Evolutionary conservation across 2,329 filamentous ascomycete genomes (phyloP).

Genomic region (Elsinoe necatrix): DNA sequence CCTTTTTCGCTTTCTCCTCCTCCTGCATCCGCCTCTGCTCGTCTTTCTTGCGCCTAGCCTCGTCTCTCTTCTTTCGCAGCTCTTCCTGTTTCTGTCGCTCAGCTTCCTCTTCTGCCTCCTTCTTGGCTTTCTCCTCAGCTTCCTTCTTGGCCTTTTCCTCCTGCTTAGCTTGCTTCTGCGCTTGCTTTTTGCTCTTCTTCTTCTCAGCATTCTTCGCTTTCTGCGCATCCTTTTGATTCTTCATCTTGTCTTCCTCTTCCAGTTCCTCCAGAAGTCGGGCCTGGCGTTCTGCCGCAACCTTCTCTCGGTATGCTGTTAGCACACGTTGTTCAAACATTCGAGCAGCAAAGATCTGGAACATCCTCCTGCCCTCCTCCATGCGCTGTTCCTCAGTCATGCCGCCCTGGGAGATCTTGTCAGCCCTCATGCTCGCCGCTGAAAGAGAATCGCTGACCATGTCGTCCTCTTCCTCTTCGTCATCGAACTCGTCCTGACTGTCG

Average conservation of each 20-base stretch:
- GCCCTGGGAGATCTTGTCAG: slow-evolving; percentile 50
- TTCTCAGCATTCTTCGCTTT: slow-evolving; percentile 91
- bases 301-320: slow-evolving; percentile 93
- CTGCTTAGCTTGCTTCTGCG: slow-evolving; percentile 80
- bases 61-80: slow-evolving; percentile 71
- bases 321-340: slow-evolving; percentile 99
- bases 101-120: slow-evolving; percentile 63
- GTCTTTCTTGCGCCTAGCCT: slow-evolving; percentile 85
- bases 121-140: slow-evolving; percentile 80
- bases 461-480: slow-evolving; percentile 54
- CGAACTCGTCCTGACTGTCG: slow-evolving; percentile 55
- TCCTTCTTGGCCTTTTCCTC: slow-evolving; percentile 85
- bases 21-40: slow-evolving; percentile 84
- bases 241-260: slow-evolving; percentile 70
- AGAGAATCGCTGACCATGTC: slow-evolving; percentile 45
- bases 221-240: slow-evolving; percentile 77
- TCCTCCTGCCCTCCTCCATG: slow-evolving; percentile 95
- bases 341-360: slow-evolving; percentile 99
- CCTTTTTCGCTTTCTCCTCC: slow-evolving; percentile 75
- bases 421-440: slow-evolving; percentile 10
- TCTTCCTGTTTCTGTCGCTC: slow-evolving; percentile 76
- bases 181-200: slow-evolving; percentile 85
- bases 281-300: slow-evolving; percentile 88
- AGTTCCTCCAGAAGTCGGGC: slow-evolving; percentile 84
- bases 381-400: slow-evolving; percentile 96